These are phyloP conservation scores for Pyrrhoderma lamaoense DNA, from an alignment of 1,284 basidiomycete species.

Conservation along the genomic window DNA sequence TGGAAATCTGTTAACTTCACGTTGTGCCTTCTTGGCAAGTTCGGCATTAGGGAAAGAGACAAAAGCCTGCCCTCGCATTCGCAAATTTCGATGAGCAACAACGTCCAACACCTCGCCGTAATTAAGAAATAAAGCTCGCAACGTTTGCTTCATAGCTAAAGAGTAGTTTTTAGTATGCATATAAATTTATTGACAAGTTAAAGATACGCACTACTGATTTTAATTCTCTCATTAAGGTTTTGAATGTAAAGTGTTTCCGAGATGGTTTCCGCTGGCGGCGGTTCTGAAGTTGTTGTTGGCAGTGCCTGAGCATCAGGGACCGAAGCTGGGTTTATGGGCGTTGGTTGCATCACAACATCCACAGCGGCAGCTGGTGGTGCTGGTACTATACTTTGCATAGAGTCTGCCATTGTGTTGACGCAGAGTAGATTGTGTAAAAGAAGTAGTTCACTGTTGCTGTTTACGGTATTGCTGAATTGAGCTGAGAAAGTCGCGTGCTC, in stretches of 20 bases:
- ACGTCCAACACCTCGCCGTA: constrained; percentile 92
- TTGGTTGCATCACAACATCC: constrained; percentile 14
- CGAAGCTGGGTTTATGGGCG: constrained; percentile 26
- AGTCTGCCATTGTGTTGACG: constrained; percentile 8
- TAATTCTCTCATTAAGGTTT: constrained; percentile 97
- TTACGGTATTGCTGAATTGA: too few species aligned
- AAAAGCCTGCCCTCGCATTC: constrained; percentile 98
- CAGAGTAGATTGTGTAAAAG: too few species aligned
- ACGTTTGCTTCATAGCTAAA: constrained; percentile 80
- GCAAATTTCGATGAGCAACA: constrained; percentile 85
- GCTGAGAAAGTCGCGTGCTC: too few species aligned
- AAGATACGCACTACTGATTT: constrained; percentile 58
- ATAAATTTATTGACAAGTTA: too few species aligned
- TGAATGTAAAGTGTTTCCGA: constrained; percentile 94
- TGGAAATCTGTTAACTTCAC: constrained; percentile 90
- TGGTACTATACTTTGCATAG: constrained; percentile 7
- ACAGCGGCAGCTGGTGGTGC: constrained; percentile 5
- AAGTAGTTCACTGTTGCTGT: too few species aligned
- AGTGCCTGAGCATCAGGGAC: constrained; percentile 22
- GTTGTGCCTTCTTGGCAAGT: constrained; percentile 80
- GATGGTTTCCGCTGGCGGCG: constrained; percentile 31
- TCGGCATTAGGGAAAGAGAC: constrained; percentile 83
- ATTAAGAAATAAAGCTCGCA: constrained; percentile 85
- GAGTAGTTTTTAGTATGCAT: constrained; percentile 15
- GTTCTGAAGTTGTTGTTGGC: constrained; percentile 24